phyloP scores from a whole-genome alignment of 495 filamentous ascomycete genomes.

The Podospora pseudocomata region DNA sequence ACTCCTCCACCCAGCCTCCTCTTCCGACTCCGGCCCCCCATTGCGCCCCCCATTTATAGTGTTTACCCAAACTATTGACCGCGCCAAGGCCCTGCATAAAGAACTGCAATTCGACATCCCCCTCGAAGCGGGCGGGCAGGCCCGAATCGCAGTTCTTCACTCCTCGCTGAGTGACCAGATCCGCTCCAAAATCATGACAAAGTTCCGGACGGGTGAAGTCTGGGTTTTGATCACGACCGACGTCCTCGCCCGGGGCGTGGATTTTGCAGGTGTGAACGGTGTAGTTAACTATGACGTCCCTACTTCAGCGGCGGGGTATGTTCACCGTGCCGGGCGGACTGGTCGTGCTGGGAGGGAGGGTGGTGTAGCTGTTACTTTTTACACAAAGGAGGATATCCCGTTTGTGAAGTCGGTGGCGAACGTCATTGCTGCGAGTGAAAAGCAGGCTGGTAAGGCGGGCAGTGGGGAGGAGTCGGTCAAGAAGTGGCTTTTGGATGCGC shows the following conservation, averaged over 20 bases:
- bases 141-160: slow-evolving; percentile 86
- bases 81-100: slow-evolving; percentile 79
- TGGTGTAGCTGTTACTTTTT: slow-evolving; percentile 89
- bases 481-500: slow-evolving; percentile 83
- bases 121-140: slow-evolving; percentile 75
- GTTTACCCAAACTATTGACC: slow-evolving; percentile 90
- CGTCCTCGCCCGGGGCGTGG: slow-evolving; percentile 81
- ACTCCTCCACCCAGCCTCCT: slow-evolving; percentile 74
- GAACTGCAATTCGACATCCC: slow-evolving; percentile 96
- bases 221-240: slow-evolving; percentile 97
- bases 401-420: slow-evolving; percentile 90
- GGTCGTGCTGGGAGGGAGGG: slow-evolving; percentile 83
- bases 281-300: slow-evolving; percentile 98
- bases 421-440: slow-evolving; percentile 81
- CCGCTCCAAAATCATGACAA: slow-evolving; percentile 76
- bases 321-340: slow-evolving; percentile 90
- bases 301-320: slow-evolving; percentile 78
- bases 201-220: slow-evolving; percentile 86
- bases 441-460: slow-evolving; percentile 51
- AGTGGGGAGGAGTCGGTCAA: slow-evolving; percentile 48
- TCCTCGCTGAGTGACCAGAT: slow-evolving; percentile 73
- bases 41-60: slow-evolving; percentile 86
- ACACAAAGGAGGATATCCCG: slow-evolving; percentile 89
- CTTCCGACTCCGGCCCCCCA: slow-evolving; percentile 51
- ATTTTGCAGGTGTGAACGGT: slow-evolving; percentile 88